These are phyloP conservation scores for Epichloe uncinata DNA, from an alignment of 2,329 filamentous ascomycete genomes.

Conservation along the genomic window DNA sequence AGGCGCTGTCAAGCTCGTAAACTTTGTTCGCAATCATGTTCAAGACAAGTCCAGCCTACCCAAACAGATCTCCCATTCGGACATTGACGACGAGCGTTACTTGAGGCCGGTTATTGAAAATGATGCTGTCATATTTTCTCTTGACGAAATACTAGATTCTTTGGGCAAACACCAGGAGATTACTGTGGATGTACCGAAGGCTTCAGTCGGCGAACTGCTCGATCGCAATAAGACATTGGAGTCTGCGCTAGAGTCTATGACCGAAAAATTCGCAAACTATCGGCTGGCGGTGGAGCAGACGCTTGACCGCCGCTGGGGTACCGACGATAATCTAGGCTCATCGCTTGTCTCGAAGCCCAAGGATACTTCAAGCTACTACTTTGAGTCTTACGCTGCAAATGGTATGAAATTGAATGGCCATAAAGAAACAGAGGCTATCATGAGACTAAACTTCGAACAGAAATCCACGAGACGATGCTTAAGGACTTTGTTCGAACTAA, in stretches of 20 bases:
- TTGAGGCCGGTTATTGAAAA: conserved; percentile 78
- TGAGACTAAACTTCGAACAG: conserved; percentile 24
- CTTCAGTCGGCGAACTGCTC: conserved; percentile 24
- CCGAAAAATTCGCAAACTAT: conserved; percentile 51
- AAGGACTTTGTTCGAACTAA: conserved; percentile 83
- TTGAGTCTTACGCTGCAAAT: conserved; percentile 48
- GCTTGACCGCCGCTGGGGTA: conserved; percentile 50
- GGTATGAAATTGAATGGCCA: conserved; percentile 30
- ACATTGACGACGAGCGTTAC: conserved; percentile 66
- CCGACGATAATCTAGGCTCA: conserved; percentile 24
- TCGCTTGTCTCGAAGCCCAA: conserved; percentile 8
- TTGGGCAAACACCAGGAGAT: conserved; percentile 26
- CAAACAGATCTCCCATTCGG: conserved; percentile 42
- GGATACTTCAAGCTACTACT: conserved; percentile 31
- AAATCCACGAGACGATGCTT: conserved; percentile 92
- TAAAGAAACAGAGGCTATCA: neutral
- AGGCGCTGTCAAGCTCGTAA: conserved; percentile 60
- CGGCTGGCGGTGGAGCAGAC: conserved; percentile 52
- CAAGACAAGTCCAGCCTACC: conserved; percentile 34
- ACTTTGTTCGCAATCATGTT: conserved; percentile 44
- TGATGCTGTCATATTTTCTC: conserved; percentile 73
- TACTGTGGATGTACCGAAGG: conserved; percentile 3
- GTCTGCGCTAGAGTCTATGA: conserved; percentile 45
- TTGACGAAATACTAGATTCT: conserved; percentile 56
- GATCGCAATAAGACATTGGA: conserved; percentile 43